A percentile compares a stretch with the other conserved stretches of the same genome.
Evolutionary conservation across 176 grass and related monocot species (phyloP).

Genomic region (Zoysia pacifica): DNA sequence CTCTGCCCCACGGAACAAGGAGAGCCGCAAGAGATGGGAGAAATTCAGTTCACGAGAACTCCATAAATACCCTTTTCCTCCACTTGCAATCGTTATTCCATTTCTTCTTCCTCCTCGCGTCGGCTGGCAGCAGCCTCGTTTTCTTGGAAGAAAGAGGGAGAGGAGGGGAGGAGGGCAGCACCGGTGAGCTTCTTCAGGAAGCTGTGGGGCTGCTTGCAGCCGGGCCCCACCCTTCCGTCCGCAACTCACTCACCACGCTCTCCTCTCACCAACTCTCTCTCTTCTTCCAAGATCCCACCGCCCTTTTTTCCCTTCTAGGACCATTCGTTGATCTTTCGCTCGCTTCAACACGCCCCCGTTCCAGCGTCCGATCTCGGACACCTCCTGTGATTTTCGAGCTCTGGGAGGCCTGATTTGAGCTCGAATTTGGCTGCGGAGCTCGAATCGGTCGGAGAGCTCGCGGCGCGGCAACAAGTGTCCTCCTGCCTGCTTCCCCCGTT

Average conservation of each 20-base stretch:
- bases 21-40: neutral
- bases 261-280: slow-evolving; percentile 24
- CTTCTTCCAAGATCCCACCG: slow-evolving; percentile 50
- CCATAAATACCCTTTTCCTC: slow-evolving; percentile 40
- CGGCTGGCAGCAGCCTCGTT: slow-evolving; percentile 8
- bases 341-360: slow-evolving; percentile 29
- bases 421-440: slow-evolving; percentile 32
- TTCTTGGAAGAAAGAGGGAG: slow-evolving; percentile 49
- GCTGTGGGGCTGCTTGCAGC: too few species aligned
- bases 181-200: too few species aligned
- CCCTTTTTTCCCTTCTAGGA: slow-evolving; percentile 37
- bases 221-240: too few species aligned
- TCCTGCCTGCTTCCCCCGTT: neutral
- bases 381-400: too few species aligned
- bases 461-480: slow-evolving; percentile 55
- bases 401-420: slow-evolving; percentile 2
- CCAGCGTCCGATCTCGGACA: neutral
- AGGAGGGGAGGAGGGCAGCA: neutral
- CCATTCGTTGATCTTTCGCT: slow-evolving; percentile 58
- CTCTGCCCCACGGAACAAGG: slow-evolving; percentile 32
- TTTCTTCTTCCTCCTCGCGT: slow-evolving; percentile 21
- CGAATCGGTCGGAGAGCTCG: slow-evolving; percentile 19
- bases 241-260: too few species aligned
- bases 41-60: neutral
- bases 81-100: slow-evolving; percentile 29